Base-by-base conservation (phyloP, 306 rosid genomes). In the Sindora glabra region DNA sequence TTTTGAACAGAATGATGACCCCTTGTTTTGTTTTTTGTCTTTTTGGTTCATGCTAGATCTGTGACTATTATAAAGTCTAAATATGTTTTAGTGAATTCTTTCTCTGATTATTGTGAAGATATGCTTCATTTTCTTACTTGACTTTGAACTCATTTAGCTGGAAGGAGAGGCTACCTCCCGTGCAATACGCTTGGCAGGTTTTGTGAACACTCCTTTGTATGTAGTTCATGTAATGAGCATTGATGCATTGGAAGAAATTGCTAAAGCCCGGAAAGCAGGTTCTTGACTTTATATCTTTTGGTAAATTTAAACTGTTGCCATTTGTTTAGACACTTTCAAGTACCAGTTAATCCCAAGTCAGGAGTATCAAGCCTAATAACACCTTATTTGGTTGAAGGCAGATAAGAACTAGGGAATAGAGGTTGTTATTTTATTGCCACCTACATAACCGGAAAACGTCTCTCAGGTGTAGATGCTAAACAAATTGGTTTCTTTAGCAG, bases 211-310 rank as follows among this genome's bases (percentile, higher is more conserved):
- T 52, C 96, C 97, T 42, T 83, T 91, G 37, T 87, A 91, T 62
- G 89, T 87, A 48, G 96, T 91, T 68, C 96, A 91, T 67, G 96
- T 87, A 64, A 91, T 91, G 97, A 91, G 97, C 87, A 91, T 85
- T 39, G 96, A 91, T 79, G 96, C 97, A 33, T 67, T 91, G 96
- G 91, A 91, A 81, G 97, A 91, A 74, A 80, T 91, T 66, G 95
- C 97, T 6, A 79, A 69, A 75, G 96, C 97, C 62, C 83, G 95
- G 38, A 87, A 83, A 81, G 67, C 81, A 85, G 96, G 97, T 91
- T 65, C 68, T 32, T 46, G 48, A 65, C 61, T 69, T 63, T 5
- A 38, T 52, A 40, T 57, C 41, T 68, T 58, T 27, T 29, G 40
- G 14, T 24, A 21, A 41, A 62, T 24, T 5, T 27, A 49, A 22